phyloP scores from a whole-genome alignment of 73 alveolate genomes.

The Vitrella brassicaformis region DNA sequence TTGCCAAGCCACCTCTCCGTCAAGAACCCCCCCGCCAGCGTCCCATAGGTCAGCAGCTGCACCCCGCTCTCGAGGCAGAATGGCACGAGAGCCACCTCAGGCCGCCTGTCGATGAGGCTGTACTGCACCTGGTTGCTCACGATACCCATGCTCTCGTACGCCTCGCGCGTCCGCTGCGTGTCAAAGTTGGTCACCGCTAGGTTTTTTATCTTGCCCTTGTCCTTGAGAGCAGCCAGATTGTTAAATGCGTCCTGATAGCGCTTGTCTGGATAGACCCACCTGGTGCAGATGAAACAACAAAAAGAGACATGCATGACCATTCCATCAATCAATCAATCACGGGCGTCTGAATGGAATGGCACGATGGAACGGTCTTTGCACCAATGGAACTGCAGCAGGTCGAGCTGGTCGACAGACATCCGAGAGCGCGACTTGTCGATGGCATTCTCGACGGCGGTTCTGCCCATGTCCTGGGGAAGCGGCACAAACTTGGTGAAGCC shows the following conservation, averaged over 20 bases:
- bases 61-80: neutral
- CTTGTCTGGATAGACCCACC: neutral
- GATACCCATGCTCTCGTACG: neutral
- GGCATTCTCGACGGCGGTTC: neutral
- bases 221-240: neutral
- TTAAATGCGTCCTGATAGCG: neutral
- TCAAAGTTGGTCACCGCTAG: neutral
- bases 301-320: too few relatives aligned
- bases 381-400: neutral
- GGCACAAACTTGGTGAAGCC: neutral
- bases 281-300: neutral
- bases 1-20: neutral
- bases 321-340: too few relatives aligned
- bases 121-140: neutral
- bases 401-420: neutral
- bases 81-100: neutral
- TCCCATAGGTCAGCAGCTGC: neutral
- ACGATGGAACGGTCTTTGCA: too few relatives aligned
- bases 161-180: neutral
- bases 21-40: neutral
- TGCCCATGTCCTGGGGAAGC: neutral
- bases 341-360: too few relatives aligned
- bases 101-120: neutral
- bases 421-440: neutral
- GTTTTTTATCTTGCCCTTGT: neutral